phyloP scores from a whole-genome alignment of 176 grass and related monocot genomes.

The Triticum aestivum region DNA sequence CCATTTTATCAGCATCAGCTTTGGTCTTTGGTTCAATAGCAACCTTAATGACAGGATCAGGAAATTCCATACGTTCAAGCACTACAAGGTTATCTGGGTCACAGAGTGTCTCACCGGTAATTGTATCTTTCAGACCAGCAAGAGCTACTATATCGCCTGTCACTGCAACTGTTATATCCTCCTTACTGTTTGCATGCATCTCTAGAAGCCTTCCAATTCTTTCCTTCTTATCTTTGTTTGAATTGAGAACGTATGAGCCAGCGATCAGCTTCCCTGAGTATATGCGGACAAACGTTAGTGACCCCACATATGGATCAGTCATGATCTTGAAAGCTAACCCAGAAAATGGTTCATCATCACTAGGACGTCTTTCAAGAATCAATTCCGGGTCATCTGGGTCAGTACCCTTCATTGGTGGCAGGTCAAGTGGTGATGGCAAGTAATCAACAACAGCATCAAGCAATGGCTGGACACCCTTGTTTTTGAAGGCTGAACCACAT shows the following conservation, averaged over 20 bases:
- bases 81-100: slow-evolving; percentile 79
- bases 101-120: slow-evolving; percentile 92
- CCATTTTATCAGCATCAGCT: slow-evolving; percentile 98
- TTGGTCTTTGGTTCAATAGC: slow-evolving; percentile 99
- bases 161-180: slow-evolving; percentile 69
- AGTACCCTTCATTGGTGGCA: slow-evolving; percentile 93
- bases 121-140: slow-evolving; percentile 94
- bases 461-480: slow-evolving; percentile 95
- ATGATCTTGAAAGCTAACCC: slow-evolving; percentile 99
- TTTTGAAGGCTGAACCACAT: slow-evolving; percentile 97
- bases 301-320: slow-evolving; percentile 92
- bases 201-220: slow-evolving; percentile 93
- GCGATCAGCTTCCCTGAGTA: slow-evolving; percentile 82
- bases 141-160: slow-evolving; percentile 97
- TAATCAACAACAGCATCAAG: slow-evolving; percentile 98
- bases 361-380: slow-evolving; percentile 57
- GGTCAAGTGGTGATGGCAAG: slow-evolving; percentile 81
- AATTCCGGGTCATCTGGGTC: slow-evolving; percentile 76
- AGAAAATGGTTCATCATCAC: slow-evolving; percentile 85
- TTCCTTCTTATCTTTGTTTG: slow-evolving; percentile 98
- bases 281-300: slow-evolving; percentile 92
- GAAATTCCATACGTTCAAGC: slow-evolving; percentile 98
- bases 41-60: slow-evolving; percentile 98
- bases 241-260: slow-evolving; percentile 92
- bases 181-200: slow-evolving; percentile 99